Base-by-base conservation (phyloP, 1,139 yeast genomes). In the Geotrichum restrictum region DNA sequence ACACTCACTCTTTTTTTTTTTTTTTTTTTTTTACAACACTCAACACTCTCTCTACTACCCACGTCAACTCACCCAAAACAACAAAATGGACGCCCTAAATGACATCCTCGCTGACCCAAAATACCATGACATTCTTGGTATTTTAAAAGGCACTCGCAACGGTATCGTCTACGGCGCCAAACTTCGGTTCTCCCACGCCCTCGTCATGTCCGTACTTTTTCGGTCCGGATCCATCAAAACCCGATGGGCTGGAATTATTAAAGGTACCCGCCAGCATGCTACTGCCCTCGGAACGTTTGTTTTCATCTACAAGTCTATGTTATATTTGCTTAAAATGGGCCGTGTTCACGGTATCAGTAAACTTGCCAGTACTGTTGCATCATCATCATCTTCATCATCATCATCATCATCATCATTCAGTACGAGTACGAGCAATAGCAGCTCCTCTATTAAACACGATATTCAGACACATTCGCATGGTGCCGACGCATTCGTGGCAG, bases 101-200 rank as follows among this genome's bases (percentile, higher is more conserved):
- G 50, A 55, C 32, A 49, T 65, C 34, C 51, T 67, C 33, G 51
- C 53, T 10, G 67, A 69, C 53, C 72, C 73, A 14, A 57, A 57
- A 45, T 63, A 67, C 54, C 71, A 68, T 45, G 74, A 69, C 48
- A 13, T 66, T 18, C 60, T 69, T n/a, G 63, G 64, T 11, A 62
- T 71, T 39, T 49, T 71, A 32, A 65, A 67, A 45, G 75, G 74
- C 19, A 63, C 69, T 6, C 61, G 73, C 27, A 71, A 71, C 56
- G 75, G 75, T 32, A 68, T 79, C 6, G 82, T 84, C 13, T 86
- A 85, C 61, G 95, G 95, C 2, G 87, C 87, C 14, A 77, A 84
- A 60, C 72, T 85, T 42, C 72, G 95, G 54, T 85, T 86, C 64
- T 78, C 85, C 49, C 95, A 86, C 68, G 84, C 91, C 1, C 66